phyloP scores from a whole-genome alignment of 2,329 filamentous ascomycete genomes.

The Monosporascus sp. region DNA sequence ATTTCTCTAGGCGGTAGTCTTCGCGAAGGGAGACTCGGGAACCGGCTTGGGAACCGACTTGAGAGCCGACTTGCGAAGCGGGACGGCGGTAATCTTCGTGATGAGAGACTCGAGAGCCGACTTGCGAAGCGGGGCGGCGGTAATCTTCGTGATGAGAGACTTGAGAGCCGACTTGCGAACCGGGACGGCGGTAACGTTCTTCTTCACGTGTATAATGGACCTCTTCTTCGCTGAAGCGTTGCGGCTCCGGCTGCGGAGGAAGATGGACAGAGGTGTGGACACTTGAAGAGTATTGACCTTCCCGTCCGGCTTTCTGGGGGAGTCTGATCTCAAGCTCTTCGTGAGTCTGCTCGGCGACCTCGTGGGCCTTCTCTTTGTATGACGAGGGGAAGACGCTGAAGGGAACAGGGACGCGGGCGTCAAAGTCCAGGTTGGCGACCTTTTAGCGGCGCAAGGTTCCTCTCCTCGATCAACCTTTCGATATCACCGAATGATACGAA shows the following conservation, averaged over 20 bases:
- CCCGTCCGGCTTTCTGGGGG: constrained; percentile 85
- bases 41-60: too few relatives aligned
- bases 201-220: constrained; percentile 74
- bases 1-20: constrained; percentile 43
- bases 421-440: constrained; percentile 99
- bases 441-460: constrained; percentile 45
- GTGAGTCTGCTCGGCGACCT: constrained; percentile 57
- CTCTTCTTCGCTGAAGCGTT: constrained; percentile 74
- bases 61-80: too few relatives aligned
- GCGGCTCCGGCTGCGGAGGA: constrained; percentile 55
- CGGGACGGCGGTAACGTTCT: constrained; percentile 70
- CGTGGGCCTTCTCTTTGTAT: constrained; percentile 67
- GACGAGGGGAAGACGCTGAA: constrained; percentile 99
- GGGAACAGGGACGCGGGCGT: constrained; percentile 97
- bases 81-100: constrained; percentile 42
- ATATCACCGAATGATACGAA: constrained; percentile 37
- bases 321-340: constrained; percentile 86
- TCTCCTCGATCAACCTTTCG: constrained; percentile 41
- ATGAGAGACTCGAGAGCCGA: too few relatives aligned
- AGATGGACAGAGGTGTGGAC: constrained; percentile 54
- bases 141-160: constrained; percentile 38
- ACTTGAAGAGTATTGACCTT: constrained; percentile 81
- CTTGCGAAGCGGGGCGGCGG: constrained; percentile 15
- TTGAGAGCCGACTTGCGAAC: constrained; percentile 38
- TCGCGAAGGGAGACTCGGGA: constrained; percentile 29